phyloP scores from a whole-genome alignment of 306 rosid species.

The Pterocarpus macrocarpus region DNA sequence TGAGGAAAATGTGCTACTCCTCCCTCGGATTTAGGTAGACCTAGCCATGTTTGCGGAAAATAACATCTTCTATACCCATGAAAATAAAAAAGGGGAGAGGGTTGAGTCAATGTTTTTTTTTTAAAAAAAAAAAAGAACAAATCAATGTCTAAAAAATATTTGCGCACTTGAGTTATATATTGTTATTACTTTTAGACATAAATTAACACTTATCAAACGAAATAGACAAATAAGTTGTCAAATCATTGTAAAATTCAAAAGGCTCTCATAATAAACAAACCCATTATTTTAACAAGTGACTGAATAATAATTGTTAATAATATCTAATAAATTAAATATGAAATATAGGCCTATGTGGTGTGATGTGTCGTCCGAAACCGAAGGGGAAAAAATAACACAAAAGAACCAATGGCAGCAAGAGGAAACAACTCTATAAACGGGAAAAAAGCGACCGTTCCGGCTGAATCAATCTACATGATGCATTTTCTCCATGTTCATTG shows the following conservation, averaged over 20 bases:
- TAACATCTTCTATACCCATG: neutral
- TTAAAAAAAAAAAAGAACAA: too few species aligned
- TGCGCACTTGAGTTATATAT: neutral
- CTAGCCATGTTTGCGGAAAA: neutral
- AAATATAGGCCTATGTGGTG: neutral
- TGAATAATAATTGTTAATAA: neutral
- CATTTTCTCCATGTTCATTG: neutral
- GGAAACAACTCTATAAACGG: neutral
- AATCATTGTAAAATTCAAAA: neutral
- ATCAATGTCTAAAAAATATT: neutral
- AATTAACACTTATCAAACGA: neutral
- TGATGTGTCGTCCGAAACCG: neutral
- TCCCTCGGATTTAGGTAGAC: constrained; percentile 1
- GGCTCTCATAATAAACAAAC: neutral
- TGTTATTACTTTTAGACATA: neutral
- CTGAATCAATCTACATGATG: constrained; percentile 22
- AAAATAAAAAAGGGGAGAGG: too few species aligned
- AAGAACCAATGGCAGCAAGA: neutral
- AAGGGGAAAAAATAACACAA: too few species aligned
- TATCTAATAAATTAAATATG: neutral
- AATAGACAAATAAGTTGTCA: neutral
- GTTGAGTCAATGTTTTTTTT: neutral
- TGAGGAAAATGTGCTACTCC: neutral
- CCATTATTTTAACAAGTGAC: neutral
- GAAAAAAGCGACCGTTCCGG: neutral